Evolutionary conservation across 73 alveolate genomes (phyloP).

Genomic region (Paraurostyla sp.): DNA sequence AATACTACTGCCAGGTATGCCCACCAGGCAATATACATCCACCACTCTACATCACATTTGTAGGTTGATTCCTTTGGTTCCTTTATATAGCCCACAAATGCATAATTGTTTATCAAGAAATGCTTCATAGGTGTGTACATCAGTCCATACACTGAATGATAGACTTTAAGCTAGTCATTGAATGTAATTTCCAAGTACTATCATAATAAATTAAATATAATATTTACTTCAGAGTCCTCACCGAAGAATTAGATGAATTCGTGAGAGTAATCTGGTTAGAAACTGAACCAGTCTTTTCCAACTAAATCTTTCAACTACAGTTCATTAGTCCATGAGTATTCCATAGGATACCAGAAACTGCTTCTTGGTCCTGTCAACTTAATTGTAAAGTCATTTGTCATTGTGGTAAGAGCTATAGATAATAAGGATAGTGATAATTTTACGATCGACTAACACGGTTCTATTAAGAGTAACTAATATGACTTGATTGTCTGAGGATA

Average conservation of each 20-base stretch:
- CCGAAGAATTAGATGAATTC: slow-evolving; percentile 31
- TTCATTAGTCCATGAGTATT: slow-evolving; percentile 51
- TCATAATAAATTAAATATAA: neutral
- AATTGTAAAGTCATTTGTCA: slow-evolving; percentile 27
- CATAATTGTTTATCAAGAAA: slow-evolving; percentile 30
- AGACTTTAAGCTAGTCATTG: slow-evolving; percentile 2
- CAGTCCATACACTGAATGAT: neutral
- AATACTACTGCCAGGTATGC: slow-evolving; percentile 16
- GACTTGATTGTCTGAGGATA: slow-evolving; percentile 5
- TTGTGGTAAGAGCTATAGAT: slow-evolving; percentile 37
- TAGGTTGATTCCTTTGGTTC: slow-evolving; percentile 42
- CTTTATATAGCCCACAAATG: slow-evolving; percentile 26
- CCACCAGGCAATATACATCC: slow-evolving; percentile 38
- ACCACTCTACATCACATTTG: slow-evolving; percentile 30
- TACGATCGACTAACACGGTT: slow-evolving; percentile 49
- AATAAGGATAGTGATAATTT: neutral
- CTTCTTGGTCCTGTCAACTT: slow-evolving; percentile 26
- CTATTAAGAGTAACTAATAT: slow-evolving; percentile 31
- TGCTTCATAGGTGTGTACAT: slow-evolving; percentile 28
- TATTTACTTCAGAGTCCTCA: slow-evolving; percentile 29
- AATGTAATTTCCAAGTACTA: slow-evolving; percentile 33
- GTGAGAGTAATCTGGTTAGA: slow-evolving; percentile 32
- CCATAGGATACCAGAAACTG: slow-evolving; percentile 32
- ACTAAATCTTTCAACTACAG: slow-evolving; percentile 1
- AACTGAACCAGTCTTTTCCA: slow-evolving; percentile 31